A percentile compares a stretch with the other conserved stretches of the same genome.
phyloP scores from a whole-genome alignment of 305 asterid genomes.

The Petunia hybrid region DNA sequence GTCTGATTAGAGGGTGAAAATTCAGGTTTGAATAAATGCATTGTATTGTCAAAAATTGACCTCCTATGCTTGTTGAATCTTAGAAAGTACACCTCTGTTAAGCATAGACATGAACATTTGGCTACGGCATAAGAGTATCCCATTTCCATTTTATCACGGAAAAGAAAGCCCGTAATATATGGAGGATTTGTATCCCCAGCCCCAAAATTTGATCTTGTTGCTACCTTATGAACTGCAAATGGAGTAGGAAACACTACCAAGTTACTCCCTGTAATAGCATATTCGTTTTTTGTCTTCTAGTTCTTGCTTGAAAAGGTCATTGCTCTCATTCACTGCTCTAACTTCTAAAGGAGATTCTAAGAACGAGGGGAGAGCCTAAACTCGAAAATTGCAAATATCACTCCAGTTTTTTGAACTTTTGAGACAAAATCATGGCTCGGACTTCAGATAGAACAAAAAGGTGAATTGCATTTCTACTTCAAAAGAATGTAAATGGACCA shows the following conservation, averaged over 20 bases:
- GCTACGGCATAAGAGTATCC: not conserved
- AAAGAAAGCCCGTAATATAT: not conserved
- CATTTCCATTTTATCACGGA: not conserved
- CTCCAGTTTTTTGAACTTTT: not conserved
- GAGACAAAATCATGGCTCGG: not conserved
- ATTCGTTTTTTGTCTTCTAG: not conserved
- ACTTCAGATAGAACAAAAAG: not conserved
- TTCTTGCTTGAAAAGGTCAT: not conserved
- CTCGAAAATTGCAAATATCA: not conserved
- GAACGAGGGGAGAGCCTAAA: not conserved
- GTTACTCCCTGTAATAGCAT: conserved; percentile 4
- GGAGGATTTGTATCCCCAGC: not conserved
- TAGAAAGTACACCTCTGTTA: not conserved
- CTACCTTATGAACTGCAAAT: conserved; percentile 2
- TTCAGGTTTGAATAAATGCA: not conserved
- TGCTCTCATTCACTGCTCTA: not conserved
- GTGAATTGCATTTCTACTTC: conserved; percentile 1
- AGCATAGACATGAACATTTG: conserved; percentile 11
- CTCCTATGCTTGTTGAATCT: conserved; percentile 16
- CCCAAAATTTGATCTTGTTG: not conserved
- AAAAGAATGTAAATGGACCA: conserved; percentile 3
- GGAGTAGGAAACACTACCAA: conserved; percentile 15
- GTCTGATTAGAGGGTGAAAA: not conserved
- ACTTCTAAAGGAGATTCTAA: not conserved
- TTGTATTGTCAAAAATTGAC: not conserved